phyloP scores from a whole-genome alignment of 345 rosid genomes.

The Melaleuca alternifolia region DNA sequence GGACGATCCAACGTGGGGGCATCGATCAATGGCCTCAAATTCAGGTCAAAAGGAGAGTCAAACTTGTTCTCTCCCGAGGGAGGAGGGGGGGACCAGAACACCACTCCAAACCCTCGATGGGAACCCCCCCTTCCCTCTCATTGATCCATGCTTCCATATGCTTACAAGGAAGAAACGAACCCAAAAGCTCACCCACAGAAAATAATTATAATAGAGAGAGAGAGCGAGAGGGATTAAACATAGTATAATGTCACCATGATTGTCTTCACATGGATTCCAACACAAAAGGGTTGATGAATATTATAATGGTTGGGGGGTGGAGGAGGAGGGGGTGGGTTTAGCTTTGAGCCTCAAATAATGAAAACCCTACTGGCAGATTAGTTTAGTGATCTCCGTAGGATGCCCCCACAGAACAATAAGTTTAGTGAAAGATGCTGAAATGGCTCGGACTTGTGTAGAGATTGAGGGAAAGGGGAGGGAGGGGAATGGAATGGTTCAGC shows the following conservation, averaged over 20 bases:
- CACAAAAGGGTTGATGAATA: neutral
- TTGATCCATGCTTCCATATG: neutral
- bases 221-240: neutral
- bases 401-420: neutral
- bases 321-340: neutral
- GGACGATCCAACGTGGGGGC: neutral
- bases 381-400: neutral
- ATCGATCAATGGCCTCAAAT: neutral
- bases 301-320: neutral
- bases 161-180: neutral
- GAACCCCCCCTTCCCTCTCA: neutral
- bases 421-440: neutral
- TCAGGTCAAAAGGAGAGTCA: neutral
- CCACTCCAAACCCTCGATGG: neutral
- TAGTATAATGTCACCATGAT: constrained; percentile 9
- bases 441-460: neutral
- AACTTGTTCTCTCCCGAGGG: neutral
- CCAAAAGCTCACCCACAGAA: neutral
- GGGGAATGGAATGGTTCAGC: neutral
- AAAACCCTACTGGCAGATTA: neutral
- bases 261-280: constrained; percentile 45
- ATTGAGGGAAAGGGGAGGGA: neutral
- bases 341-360: neutral
- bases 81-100: neutral
- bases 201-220: neutral